Conservation (phyloP, 2,329 filamentous ascomycete genomes). For the Penicillium frequentans region DNA sequence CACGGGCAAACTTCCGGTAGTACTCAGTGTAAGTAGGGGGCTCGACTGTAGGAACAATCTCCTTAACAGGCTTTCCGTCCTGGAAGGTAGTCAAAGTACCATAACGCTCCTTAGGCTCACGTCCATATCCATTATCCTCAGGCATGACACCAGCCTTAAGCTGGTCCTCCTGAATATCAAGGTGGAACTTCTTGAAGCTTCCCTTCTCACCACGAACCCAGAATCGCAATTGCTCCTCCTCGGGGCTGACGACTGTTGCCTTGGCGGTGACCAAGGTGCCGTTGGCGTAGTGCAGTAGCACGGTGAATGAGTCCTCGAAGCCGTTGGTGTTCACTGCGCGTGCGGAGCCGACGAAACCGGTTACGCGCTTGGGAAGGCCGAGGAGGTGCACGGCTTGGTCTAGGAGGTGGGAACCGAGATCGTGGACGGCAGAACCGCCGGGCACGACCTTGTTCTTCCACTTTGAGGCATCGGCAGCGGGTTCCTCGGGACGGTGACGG, state of each 20-base stretch:
- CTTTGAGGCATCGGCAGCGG: slow-evolving; percentile 40
- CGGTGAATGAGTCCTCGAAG: slow-evolving; percentile 55
- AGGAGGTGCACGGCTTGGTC: slow-evolving; percentile 73
- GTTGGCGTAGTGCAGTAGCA: slow-evolving; percentile 64
- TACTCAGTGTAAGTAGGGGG: slow-evolving; percentile 69
- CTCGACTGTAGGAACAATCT: slow-evolving; percentile 58
- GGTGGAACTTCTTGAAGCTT: slow-evolving; percentile 68
- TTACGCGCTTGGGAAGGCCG: slow-evolving; percentile 66
- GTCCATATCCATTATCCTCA: slow-evolving; percentile 63
- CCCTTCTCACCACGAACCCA: slow-evolving; percentile 76
- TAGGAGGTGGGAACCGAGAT: slow-evolving; percentile 73
- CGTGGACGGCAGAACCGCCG: slow-evolving; percentile 69
- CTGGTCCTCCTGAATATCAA: slow-evolving; percentile 76
- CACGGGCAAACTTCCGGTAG: slow-evolving; percentile 58
- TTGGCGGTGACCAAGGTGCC: slow-evolving; percentile 69
- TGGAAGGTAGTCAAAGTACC: slow-evolving; percentile 59
- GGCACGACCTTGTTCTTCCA: slow-evolving; percentile 70
- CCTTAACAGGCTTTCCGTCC: slow-evolving; percentile 53
- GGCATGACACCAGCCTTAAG: slow-evolving; percentile 64
- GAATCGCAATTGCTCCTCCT: slow-evolving; percentile 69
- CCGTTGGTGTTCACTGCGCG: slow-evolving; percentile 56
- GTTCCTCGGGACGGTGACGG: slow-evolving; percentile 63
- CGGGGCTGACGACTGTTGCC: slow-evolving; percentile 67
- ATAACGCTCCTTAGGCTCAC: slow-evolving; percentile 59
- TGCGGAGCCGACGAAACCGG: slow-evolving; percentile 67